Evolutionary conservation across 305 asterid genomes (phyloP).

Genomic region (Ajuga reptans): DNA sequence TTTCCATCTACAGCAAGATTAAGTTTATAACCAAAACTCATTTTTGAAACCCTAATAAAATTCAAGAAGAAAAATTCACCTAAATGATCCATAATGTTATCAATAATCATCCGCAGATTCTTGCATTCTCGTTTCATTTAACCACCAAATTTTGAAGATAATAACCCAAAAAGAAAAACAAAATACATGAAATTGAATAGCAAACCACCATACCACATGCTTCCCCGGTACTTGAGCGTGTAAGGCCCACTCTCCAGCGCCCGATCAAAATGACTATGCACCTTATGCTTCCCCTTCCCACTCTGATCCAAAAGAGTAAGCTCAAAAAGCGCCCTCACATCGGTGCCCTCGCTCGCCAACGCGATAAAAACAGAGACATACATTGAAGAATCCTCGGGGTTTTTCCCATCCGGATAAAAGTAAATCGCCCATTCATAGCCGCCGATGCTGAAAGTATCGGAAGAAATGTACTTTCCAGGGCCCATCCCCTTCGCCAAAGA

Average conservation of each 20-base stretch:
- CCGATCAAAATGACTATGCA: constrained; percentile 90
- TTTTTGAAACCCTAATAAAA: background rate
- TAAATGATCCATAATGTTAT: background rate
- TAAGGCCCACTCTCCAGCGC: constrained; percentile 91
- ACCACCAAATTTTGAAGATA: background rate
- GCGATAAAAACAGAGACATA: constrained; percentile 85
- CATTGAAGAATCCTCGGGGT: constrained; percentile 59
- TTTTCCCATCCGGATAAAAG: constrained; percentile 89
- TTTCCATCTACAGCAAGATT: background rate
- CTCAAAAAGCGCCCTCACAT: constrained; percentile 86
- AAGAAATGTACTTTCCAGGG: constrained; percentile 65
- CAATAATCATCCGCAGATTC: background rate
- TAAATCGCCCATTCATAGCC: constrained; percentile 89
- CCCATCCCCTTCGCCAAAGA: constrained; percentile 93
- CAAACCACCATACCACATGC: constrained; percentile 70
- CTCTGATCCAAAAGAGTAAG: constrained; percentile 88
- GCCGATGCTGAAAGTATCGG: constrained; percentile 74
- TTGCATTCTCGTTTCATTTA: background rate
- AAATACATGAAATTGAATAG: background rate
- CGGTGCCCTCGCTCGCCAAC: constrained; percentile 79
- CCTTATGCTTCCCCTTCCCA: constrained; percentile 77
- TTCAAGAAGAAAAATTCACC: background rate
- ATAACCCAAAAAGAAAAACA: background rate
- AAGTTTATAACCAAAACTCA: background rate
- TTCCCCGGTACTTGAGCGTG: constrained; percentile 74